These are phyloP conservation scores for Boletellus deceptivus DNA, from an alignment of 1,284 basidiomycete genomes.

Conservation along the genomic window DNA sequence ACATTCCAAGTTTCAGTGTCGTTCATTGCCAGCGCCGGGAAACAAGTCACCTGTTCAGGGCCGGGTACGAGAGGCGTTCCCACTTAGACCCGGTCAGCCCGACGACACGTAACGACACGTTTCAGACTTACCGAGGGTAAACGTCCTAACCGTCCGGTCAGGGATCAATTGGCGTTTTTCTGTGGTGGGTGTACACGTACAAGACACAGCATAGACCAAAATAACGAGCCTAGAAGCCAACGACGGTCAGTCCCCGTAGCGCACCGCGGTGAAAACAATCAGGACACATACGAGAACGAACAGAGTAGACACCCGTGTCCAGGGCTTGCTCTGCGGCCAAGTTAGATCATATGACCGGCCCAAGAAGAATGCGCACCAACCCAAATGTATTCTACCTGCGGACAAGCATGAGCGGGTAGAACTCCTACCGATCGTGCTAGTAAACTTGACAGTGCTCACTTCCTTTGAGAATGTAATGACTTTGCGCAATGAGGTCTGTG, in stretches of 20 bases:
- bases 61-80: neutral
- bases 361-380: neutral
- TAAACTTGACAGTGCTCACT: neutral
- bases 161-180: neutral
- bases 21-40: neutral
- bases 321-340: neutral
- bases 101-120: neutral
- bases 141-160: neutral
- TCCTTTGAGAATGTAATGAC: neutral
- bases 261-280: too few relatives aligned
- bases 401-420: neutral
- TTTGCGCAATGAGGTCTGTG: neutral
- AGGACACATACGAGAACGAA: neutral
- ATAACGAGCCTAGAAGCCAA: neutral
- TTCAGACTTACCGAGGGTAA: neutral
- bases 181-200: neutral
- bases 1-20: neutral
- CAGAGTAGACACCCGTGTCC: neutral
- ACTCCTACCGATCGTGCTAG: neutral
- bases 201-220: neutral
- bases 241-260: neutral
- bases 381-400: neutral
- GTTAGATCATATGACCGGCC: neutral
- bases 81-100: neutral
- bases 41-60: neutral